Evolutionary conservation across 208 protist genomes (phyloP), one percentile per base, ranked within the genome.

Genomic region (Leishmania major): DNA sequence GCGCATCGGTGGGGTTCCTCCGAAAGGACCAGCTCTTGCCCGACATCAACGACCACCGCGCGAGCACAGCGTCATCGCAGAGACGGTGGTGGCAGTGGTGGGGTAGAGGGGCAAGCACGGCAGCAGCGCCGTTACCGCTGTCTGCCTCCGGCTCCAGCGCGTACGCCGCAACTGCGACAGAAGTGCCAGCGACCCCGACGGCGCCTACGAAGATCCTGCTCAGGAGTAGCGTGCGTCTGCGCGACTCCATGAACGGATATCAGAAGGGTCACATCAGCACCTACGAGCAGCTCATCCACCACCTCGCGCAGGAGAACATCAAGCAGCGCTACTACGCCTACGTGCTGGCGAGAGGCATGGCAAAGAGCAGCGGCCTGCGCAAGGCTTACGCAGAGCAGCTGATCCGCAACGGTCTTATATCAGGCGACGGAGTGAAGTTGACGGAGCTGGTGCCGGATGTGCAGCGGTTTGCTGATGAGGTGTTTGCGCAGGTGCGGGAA

Each of bases 341-440:
- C 35, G 79, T 95, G 10, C 49, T 96, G 37, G 87, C 78, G 55
- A 83, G 78, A 0, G 78, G 70, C 43, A 79, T 80, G 69, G n/a
- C 73, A 28, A 57, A 47, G 45, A 70, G 84, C 49, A 40, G 43
- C 6, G 80, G 78, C 3, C 67, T 71, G 62, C 80, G 83, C 45
- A 78, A 71, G 45, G 73, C 91, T 37, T 92, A 88, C 72, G 89
- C 87, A 4, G 84, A 92, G 25, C 92, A 94, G 84, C 78, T 96
- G 75, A 67, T 97, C 17, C 51, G 82, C 37, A 94, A 92, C 70
- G 94, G 94, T 10, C 75, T 84, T 31, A 80, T 91, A 55, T 81
- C 81, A 31, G 88, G 87, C 55, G 71, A 79, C 15, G 88, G 88
- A 22, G 66, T 93, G 22, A 79, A 71, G 13, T 45, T 91, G 47